Percentiles rank a stretch among this genome's conserved stretches.
Conservation (phyloP, 2,329 filamentous ascomycete species). For the Purpureocillium lavendulum region DNA sequence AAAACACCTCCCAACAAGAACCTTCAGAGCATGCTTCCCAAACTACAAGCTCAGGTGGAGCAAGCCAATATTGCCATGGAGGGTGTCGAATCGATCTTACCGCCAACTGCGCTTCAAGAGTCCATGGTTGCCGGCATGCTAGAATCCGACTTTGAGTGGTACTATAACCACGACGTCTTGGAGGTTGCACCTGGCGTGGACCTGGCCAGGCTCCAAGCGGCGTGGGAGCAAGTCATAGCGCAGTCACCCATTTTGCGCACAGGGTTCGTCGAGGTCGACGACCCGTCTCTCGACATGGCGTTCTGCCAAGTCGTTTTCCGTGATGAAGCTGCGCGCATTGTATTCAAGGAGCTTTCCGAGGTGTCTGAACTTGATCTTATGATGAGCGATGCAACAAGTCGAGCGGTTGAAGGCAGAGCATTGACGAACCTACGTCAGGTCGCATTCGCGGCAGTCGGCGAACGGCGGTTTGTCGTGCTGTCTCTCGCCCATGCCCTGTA, state of each 20-base stretch:
- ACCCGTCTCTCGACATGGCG: slow-evolving; percentile 42
- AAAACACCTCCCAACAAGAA: not conserved
- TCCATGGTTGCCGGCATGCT: slow-evolving; percentile 79
- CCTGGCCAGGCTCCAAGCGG: slow-evolving; percentile 42
- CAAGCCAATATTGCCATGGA: slow-evolving; percentile 23
- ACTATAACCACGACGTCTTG: slow-evolving; percentile 80
- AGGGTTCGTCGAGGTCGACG: slow-evolving; percentile 58
- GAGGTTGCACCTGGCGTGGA: slow-evolving; percentile 49
- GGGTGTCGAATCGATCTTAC: slow-evolving; percentile 52
- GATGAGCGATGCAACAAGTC: slow-evolving; percentile 25
- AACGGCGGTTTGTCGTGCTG: slow-evolving; percentile 42
- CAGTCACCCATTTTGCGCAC: slow-evolving; percentile 67
- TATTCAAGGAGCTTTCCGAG: slow-evolving; percentile 13
- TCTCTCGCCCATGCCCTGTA: slow-evolving; percentile 84
- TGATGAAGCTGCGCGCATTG: slow-evolving; percentile 11
- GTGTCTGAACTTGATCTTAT: slow-evolving; percentile 25
- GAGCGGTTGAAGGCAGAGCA: slow-evolving; percentile 28
- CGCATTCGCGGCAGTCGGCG: slow-evolving; percentile 25
- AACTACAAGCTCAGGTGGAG: slow-evolving; percentile 29
- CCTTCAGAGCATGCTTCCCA: slow-evolving; percentile 15
- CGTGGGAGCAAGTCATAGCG: slow-evolving; percentile 54
- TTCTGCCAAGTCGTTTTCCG: slow-evolving; percentile 41
- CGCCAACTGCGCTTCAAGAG: slow-evolving; percentile 78
- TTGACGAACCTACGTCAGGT: slow-evolving; percentile 39
- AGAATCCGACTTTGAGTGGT: slow-evolving; percentile 61